Conservation (phyloP, 1,284 basidiomycete species). For the Coriolopsis trogii region DNA sequence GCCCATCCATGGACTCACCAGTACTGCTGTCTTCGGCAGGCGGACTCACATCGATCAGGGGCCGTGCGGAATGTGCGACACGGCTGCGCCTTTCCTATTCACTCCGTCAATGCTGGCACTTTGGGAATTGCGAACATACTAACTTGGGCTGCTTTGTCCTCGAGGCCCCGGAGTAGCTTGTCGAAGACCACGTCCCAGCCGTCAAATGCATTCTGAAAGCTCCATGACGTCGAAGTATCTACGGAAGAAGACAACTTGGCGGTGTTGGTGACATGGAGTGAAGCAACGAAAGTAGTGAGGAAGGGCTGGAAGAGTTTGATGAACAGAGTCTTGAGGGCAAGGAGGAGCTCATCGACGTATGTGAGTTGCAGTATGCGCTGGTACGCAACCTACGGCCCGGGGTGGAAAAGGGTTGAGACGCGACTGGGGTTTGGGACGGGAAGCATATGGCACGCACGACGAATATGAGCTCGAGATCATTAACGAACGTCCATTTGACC, state of each 20-base stretch:
- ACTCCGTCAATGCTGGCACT: neutral
- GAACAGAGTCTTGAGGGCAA: conserved; percentile 81
- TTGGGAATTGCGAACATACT: conserved; percentile 20
- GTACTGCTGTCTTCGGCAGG: conserved; percentile 65
- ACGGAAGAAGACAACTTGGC: conserved; percentile 42
- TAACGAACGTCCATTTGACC: conserved; percentile 91
- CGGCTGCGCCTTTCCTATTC: conserved; percentile 70
- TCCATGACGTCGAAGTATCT: conserved; percentile 52
- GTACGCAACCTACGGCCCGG: conserved; percentile 80
- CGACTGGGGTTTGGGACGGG: too few species aligned
- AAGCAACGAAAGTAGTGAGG: conserved; percentile 79
- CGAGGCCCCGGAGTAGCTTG: conserved; percentile 73
- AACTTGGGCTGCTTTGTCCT: conserved; percentile 76
- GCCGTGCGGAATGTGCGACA: conserved; percentile 47
- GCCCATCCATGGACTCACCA: conserved; percentile 37
- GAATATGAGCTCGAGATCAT: conserved; percentile 93
- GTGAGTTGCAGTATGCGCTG: conserved; percentile 95
- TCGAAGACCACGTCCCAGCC: conserved; percentile 87
- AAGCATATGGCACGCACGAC: conserved; percentile 60
- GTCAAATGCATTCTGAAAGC: conserved; percentile 72
- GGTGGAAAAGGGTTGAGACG: conserved; percentile 7
- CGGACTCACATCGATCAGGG: conserved; percentile 45
- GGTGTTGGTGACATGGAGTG: conserved; percentile 64
- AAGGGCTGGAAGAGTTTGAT: conserved; percentile 85
- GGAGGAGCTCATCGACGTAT: conserved; percentile 89